phyloP scores from a whole-genome alignment of 345 rosid genomes.

The Cardiospermum halicacabum region DNA sequence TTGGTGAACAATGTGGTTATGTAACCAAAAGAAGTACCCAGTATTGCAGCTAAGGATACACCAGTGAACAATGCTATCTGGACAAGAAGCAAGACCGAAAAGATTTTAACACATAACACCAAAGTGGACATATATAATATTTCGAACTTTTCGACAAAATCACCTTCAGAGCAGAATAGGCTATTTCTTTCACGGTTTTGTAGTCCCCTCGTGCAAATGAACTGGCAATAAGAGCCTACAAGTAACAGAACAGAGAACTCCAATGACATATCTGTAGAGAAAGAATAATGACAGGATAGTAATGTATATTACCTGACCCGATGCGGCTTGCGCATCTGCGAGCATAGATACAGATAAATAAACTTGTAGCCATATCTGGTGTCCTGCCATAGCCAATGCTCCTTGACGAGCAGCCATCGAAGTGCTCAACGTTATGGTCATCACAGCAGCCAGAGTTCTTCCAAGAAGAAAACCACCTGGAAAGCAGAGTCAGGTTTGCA shows the following conservation, averaged over 20 bases:
- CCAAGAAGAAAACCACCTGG: slow-evolving; percentile 39
- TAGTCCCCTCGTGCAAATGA: slow-evolving; percentile 34
- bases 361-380: slow-evolving; percentile 40
- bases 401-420: slow-evolving; percentile 42
- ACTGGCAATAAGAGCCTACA: slow-evolving; percentile 46
- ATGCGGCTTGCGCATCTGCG: slow-evolving; percentile 38
- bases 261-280: background rate
- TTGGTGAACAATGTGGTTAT: slow-evolving; percentile 36
- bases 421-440: slow-evolving; percentile 34
- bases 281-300: background rate
- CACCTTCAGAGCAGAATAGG: slow-evolving; percentile 35
- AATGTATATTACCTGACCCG: slow-evolving; percentile 24
- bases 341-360: slow-evolving; percentile 36
- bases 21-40: slow-evolving; percentile 32
- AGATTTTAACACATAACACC: background rate
- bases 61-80: slow-evolving; percentile 43
- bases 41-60: slow-evolving; percentile 27
- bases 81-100: background rate
- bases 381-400: slow-evolving; percentile 35
- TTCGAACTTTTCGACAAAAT: background rate
- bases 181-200: slow-evolving; percentile 30
- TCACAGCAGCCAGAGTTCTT: slow-evolving; percentile 33
- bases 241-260: background rate
- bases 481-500: background rate
- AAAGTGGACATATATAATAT: background rate